Conservation (phyloP, 73 alveolate species). For the Stentor coeruleus region DNA sequence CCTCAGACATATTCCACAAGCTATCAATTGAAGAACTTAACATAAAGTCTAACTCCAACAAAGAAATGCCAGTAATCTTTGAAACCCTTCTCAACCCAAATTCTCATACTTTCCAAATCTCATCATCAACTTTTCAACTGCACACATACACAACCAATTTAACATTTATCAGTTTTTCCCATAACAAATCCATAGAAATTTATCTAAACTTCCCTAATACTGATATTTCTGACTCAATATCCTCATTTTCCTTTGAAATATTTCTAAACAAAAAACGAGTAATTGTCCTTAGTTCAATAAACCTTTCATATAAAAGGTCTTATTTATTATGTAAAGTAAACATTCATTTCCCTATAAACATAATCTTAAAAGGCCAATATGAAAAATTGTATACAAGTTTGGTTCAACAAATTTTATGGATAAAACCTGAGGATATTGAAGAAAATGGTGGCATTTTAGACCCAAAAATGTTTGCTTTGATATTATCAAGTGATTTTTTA, state of each 20-base stretch:
- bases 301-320: neutral
- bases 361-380: neutral
- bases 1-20: neutral
- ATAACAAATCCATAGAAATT: neutral
- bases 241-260: neutral
- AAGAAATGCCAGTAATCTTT: neutral
- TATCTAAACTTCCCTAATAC: too few species aligned
- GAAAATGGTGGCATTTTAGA: neutral
- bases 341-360: neutral
- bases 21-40: neutral
- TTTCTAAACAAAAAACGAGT: neutral
- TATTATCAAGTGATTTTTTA: neutral
- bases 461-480: neutral
- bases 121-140: neutral
- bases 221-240: neutral
- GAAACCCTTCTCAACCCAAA: neutral
- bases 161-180: neutral
- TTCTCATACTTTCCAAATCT: neutral
- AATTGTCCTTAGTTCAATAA: neutral
- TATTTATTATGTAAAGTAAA: neutral
- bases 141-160: neutral
- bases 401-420: neutral
- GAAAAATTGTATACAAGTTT: neutral
- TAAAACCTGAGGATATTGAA: neutral
- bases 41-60: neutral